A percentile compares a stretch with the other conserved stretches of the same genome.
Conservation (phyloP, 192 early-diverging fungal species). For the Gigaspora rosea region DNA sequence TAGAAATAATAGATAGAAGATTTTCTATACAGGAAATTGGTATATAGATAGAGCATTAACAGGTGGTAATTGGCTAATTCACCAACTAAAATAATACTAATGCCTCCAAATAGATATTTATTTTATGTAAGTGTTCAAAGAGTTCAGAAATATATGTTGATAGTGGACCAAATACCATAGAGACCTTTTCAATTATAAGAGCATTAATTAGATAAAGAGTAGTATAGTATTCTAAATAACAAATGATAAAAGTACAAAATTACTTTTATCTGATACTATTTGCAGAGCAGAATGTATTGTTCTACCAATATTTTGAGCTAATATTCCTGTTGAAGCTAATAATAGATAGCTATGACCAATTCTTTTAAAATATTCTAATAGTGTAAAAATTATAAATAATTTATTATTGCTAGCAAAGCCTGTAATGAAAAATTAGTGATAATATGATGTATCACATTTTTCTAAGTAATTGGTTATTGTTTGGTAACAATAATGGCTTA, state of each 20-base stretch:
- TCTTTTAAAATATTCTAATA: not conserved
- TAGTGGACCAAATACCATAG: not conserved
- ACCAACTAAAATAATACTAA: constrained; percentile 3
- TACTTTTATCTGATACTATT: not conserved
- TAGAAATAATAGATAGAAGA: too few relatives aligned
- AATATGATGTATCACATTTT: not conserved
- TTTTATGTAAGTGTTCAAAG: not conserved
- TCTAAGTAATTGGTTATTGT: not conserved
- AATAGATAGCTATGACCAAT: not conserved
- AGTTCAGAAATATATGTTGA: not conserved
- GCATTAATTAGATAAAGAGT: not conserved
- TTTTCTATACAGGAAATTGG: not conserved
- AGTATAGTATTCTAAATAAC: not conserved
- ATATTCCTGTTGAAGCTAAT: constrained; percentile 8
- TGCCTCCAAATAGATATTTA: not conserved
- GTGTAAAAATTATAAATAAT: not conserved
- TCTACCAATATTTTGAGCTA: not conserved
- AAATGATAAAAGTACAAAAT: not conserved
- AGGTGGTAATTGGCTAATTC: constrained; percentile 17
- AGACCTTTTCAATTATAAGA: constrained; percentile 12
- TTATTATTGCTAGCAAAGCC: not conserved
- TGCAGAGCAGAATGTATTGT: not conserved
- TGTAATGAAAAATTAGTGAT: constrained; percentile 12
- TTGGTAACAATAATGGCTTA: not conserved
- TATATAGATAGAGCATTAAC: not conserved